Evolutionary conservation across 257 asterid species (phyloP).

Genomic region (Vinca minor): DNA sequence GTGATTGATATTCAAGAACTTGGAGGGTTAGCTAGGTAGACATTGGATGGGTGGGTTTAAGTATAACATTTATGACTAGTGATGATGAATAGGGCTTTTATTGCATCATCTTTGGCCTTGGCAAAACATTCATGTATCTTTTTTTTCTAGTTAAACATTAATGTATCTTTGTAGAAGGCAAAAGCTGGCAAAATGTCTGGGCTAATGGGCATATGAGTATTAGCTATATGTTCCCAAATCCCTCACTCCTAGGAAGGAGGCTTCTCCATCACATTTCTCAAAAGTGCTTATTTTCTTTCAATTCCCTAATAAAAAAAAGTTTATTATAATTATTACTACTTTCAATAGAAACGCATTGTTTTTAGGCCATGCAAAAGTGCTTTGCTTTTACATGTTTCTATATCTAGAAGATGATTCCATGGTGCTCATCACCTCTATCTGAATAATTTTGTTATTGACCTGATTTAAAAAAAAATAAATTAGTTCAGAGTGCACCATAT

Average conservation of each 20-base stretch:
- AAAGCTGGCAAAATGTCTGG: slow-evolving; percentile 29
- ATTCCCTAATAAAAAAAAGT: slow-evolving; percentile 50
- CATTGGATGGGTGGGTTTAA: no score
- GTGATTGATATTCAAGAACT: no score
- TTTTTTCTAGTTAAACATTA: slow-evolving; percentile 23
- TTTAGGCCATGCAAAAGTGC: slow-evolving; percentile 28
- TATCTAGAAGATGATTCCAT: slow-evolving; percentile 27
- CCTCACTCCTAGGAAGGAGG: slow-evolving; percentile 58
- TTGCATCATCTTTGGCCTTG: no score
- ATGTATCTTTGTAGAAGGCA: slow-evolving; percentile 22
- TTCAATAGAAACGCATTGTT: slow-evolving; percentile 26
- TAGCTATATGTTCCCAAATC: slow-evolving; percentile 27
- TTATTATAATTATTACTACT: slow-evolving; percentile 45
- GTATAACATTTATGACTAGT: no score
- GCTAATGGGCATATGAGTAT: background rate
- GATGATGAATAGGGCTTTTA: no score
- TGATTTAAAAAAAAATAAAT: no score
- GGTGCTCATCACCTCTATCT: background rate
- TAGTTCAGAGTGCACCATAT: no score
- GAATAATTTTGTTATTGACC: no score
- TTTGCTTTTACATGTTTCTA: slow-evolving; percentile 29
- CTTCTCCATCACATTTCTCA: slow-evolving; percentile 42
- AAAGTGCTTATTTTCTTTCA: slow-evolving; percentile 25
- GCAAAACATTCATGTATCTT: no score
- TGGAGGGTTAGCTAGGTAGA: no score